Conservation (phyloP, 257 asterid genomes). For the Parsonsia alboflavescens region DNA sequence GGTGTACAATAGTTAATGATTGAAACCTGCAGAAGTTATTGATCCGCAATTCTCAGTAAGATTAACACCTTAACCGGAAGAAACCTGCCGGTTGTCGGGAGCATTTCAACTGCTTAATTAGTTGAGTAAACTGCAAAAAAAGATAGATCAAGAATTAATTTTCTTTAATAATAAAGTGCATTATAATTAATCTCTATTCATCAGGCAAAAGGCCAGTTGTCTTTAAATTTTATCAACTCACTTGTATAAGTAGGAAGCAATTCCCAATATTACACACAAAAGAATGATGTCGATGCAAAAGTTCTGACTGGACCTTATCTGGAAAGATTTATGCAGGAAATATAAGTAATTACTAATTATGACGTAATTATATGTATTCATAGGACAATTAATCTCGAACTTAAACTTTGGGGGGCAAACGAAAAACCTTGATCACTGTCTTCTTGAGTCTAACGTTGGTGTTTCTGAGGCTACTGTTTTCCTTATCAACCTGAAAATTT, state of each 20-base stretch:
- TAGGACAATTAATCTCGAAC: not conserved
- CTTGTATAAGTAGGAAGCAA: constrained; percentile 74
- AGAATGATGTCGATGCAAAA: constrained; percentile 69
- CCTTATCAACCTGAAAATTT: constrained; percentile 66
- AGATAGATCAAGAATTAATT: not conserved
- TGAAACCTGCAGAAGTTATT: not conserved
- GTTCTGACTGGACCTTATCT: constrained; percentile 72
- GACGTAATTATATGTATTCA: not conserved
- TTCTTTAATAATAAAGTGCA: not conserved
- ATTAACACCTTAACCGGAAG: not conserved
- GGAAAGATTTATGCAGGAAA: constrained; percentile 15
- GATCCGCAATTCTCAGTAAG: not conserved
- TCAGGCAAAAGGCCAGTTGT: not conserved
- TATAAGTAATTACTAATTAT: not conserved
- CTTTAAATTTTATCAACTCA: constrained; percentile 34
- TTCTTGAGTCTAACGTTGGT: constrained; percentile 72
- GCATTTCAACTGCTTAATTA: constrained; percentile 5
- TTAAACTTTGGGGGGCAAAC: not conserved
- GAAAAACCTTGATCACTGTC: constrained; percentile 42
- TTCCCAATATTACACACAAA: constrained; percentile 68
- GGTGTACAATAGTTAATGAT: not conserved
- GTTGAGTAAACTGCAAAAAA: constrained; percentile 26
- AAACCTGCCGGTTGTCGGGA: not conserved
- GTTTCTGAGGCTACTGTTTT: constrained; percentile 50
- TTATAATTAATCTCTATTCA: not conserved